These are phyloP conservation scores for Fusarium nematophilum DNA, from an alignment of 2,329 filamentous ascomycete species.

Conservation along the genomic window DNA sequence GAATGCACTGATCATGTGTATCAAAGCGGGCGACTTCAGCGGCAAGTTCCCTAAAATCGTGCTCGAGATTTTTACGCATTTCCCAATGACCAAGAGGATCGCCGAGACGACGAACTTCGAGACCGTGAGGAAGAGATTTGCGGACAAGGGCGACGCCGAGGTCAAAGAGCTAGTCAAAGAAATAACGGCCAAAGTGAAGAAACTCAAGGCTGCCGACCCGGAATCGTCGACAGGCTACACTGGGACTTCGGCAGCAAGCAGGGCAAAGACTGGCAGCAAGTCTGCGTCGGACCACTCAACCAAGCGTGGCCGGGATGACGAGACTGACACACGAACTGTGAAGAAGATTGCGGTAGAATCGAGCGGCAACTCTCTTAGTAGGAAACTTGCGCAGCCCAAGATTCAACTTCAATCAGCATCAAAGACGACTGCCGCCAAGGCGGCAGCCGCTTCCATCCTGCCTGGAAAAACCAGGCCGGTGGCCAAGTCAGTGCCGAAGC, in stretches of 20 bases:
- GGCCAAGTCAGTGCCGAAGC: slow-evolving; percentile 56
- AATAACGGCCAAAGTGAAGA: slow-evolving; percentile 62
- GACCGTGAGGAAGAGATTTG: slow-evolving; percentile 71
- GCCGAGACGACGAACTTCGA: slow-evolving; percentile 74
- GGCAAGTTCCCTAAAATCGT: slow-evolving; percentile 66
- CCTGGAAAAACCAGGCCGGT: slow-evolving; percentile 61
- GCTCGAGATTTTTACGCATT: slow-evolving; percentile 70
- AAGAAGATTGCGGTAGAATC: slow-evolving; percentile 58
- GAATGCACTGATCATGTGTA: slow-evolving; percentile 65
- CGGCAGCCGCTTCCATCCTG: slow-evolving; percentile 51
- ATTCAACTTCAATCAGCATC: slow-evolving; percentile 45
- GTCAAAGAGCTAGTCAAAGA: slow-evolving; percentile 70
- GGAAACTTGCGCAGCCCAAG: slow-evolving; percentile 54
- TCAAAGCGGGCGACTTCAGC: slow-evolving; percentile 63
- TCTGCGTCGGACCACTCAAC: slow-evolving; percentile 42
- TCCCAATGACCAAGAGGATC: slow-evolving; percentile 71
- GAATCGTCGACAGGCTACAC: slow-evolving; percentile 52
- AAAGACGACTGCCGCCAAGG: slow-evolving; percentile 48
- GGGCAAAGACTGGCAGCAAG: slow-evolving; percentile 50
- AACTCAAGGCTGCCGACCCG: slow-evolving; percentile 51
- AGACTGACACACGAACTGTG: slow-evolving; percentile 52
- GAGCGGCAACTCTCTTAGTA: slow-evolving; percentile 51
- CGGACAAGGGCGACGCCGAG: slow-evolving; percentile 73
- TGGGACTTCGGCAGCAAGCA: slow-evolving; percentile 54
- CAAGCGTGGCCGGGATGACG: slow-evolving; percentile 56